Conservation (phyloP, 192 early-diverging fungal species). For the Rhizophagus sp. region DNA sequence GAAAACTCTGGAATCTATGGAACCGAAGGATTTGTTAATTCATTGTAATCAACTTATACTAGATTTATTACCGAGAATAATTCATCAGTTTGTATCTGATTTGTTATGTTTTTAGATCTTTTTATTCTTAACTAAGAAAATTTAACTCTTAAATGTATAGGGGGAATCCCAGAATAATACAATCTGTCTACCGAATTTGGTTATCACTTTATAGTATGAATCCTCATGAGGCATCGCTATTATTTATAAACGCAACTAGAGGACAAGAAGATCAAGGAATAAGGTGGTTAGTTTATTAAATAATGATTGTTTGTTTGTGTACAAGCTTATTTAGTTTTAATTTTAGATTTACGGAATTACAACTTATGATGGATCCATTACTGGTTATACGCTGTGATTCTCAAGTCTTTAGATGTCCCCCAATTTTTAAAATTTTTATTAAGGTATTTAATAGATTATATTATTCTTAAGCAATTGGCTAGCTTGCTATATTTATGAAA, state of each 20-base stretch:
- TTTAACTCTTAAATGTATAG: constrained; percentile 7
- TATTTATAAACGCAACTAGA: constrained; percentile 34
- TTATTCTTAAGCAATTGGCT: neutral
- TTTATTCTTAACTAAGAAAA: neutral
- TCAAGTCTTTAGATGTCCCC: constrained; percentile 53
- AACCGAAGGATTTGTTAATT: constrained; percentile 15
- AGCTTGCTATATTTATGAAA: neutral
- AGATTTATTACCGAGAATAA: constrained; percentile 20
- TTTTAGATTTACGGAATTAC: constrained; percentile 2
- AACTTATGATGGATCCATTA: constrained; percentile 56
- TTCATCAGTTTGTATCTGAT: constrained; percentile 29
- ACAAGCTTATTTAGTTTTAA: neutral
- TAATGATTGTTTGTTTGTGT: neutral
- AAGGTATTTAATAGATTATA: constrained; percentile 32
- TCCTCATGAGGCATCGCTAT: constrained; percentile 37
- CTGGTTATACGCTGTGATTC: constrained; percentile 56
- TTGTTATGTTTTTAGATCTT: neutral
- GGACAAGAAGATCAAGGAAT: neutral
- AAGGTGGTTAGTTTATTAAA: constrained; percentile 22
- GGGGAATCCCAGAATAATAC: neutral
- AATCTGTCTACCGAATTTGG: constrained; percentile 40
- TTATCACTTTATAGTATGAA: constrained; percentile 35
- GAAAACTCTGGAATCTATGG: constrained; percentile 25
- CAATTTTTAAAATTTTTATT: constrained; percentile 45
- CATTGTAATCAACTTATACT: constrained; percentile 24